Conservation (phyloP, 306 rosid species). For the Styphnolobium japonicum region DNA sequence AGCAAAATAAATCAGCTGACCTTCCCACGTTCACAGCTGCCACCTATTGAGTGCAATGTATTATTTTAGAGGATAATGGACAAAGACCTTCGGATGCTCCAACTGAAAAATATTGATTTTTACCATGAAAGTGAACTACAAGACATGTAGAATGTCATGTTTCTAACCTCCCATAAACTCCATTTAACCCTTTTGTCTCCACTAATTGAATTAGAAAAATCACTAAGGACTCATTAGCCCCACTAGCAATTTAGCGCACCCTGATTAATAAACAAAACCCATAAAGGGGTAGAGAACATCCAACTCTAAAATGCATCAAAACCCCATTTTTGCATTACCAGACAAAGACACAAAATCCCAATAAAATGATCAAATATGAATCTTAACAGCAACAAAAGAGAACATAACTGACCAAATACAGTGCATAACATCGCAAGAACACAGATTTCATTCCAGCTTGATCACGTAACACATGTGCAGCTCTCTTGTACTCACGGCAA, state of each 20-base stretch:
- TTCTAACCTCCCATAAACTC: not conserved
- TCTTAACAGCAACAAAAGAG: not conserved
- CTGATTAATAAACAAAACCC: not conserved
- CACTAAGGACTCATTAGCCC: not conserved
- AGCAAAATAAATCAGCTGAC: not conserved
- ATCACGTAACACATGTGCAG: slow-evolving; percentile 86
- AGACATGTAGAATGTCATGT: not conserved
- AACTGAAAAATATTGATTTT: not conserved
- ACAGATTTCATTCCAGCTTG: slow-evolving; percentile 73
- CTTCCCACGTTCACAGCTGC: not conserved
- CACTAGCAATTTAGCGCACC: not conserved
- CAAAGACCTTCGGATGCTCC: not conserved
- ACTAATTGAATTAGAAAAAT: not conserved
- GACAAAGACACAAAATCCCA: slow-evolving; percentile 4
- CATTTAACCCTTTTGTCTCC: not conserved
- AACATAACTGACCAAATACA: slow-evolving; percentile 61
- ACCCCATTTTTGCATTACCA: not conserved
- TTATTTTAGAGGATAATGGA: not conserved
- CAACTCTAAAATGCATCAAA: slow-evolving; percentile 11
- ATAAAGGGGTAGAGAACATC: not conserved
- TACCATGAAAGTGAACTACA: not conserved
- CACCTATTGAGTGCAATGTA: not conserved
- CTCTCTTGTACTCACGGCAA: slow-evolving; percentile 84
- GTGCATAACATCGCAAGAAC: slow-evolving; percentile 82
- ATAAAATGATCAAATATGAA: not conserved